Base-by-base conservation (phyloP, 176 grass and related monocot genomes). In the Triticum aestivum region DNA sequence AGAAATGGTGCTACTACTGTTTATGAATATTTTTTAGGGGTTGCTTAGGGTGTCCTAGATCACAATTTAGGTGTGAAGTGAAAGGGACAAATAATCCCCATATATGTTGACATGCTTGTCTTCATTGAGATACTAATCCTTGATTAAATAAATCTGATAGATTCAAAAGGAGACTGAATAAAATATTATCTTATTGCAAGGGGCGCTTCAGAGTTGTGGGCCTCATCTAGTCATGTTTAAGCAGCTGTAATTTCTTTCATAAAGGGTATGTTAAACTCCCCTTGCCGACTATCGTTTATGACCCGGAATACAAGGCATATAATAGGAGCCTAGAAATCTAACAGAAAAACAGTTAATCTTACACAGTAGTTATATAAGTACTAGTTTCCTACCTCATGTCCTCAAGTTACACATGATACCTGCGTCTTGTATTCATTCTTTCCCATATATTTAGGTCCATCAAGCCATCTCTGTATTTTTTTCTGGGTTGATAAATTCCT, bases 161-260 rank as follows among this genome's bases (percentile, higher is more conserved):
- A 24, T 61, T 75, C 82, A 75, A 13, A 61, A 29, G 66, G 45
- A 85, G 20, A 90, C 41, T 30, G 72, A 54, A 83, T 86, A 58
- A 56, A 86, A 11, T 12, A 34, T 5, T 78, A 76, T 13, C 65
- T 78, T 41, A 56, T 52, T 82, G 64, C 11, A 75, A 78, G 27
- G 29, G 71, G 17, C 2, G 15, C 12, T 62, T 30, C 83, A 77
- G 29, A 82, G 30, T 15, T 61, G 49, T 15, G 71, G 4, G 20
- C 62, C 73, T 79, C 29, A 12, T 71, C 27, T 62, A 49, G 88
- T 82, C 83, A 20, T 81, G 82, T 89, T 89, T 81, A 29, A 47
- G 83, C 82, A 69, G 69, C 62, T 76, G 20, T 6, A 54, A 35
- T 69, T 58, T 51, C 14, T 45, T 86, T 68, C 66, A 11, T 9